Evolutionary conservation across 768 basidiomycete genomes (phyloP), one percentile per base, ranked within the genome.

Genomic region (Pleurotus eryngii): DNA sequence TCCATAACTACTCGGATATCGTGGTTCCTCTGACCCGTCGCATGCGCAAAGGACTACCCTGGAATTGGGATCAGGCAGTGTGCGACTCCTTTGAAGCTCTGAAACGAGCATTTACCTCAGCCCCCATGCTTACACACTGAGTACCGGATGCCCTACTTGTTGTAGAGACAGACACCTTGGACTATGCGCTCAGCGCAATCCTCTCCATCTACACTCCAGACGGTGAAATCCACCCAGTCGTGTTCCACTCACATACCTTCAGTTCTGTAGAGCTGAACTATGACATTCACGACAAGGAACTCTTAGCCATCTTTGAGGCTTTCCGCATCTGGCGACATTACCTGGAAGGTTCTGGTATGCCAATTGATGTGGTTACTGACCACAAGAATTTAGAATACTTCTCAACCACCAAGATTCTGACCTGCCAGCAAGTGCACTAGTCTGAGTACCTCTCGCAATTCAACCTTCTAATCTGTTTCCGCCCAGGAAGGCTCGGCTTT

Each of bases 341-440:
- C 42, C 51, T 69, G 3, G 47, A 66, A 5, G 67, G 70, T 4
- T 48, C 63, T 0, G 22, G 39, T 15, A 47, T 63, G 4, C 49
- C 56, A 8, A 55, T 76, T 17, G 62, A 67, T 46, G 63, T 78
- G 37, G 58, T 65, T 54, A 69, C 69, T 0, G 67, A 78, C 51
- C 70, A 76, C 54, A 70, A 74, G 46, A 78, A 81, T 35, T 69
- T 81, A 0, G 62, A 71, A 30, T 80, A 80, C 56, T 81, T 81
- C 65, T 57, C 59, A 15, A 69, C 64, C 3, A 60, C 74, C 0
- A 64, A 72, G 47, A 68, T 74, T 8, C 66, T 82, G 0, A 79
- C 72, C 57, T 61, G 69, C 4, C 49, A 74, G 11, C 79, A 82
- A 65, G 76, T 72, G 0, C 56, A 71, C 6, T 83, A 80, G 81